These are phyloP conservation scores for Saccharomyces kudriavzevii DNA, from an alignment of 805 yeast species.

Conservation along the genomic window DNA sequence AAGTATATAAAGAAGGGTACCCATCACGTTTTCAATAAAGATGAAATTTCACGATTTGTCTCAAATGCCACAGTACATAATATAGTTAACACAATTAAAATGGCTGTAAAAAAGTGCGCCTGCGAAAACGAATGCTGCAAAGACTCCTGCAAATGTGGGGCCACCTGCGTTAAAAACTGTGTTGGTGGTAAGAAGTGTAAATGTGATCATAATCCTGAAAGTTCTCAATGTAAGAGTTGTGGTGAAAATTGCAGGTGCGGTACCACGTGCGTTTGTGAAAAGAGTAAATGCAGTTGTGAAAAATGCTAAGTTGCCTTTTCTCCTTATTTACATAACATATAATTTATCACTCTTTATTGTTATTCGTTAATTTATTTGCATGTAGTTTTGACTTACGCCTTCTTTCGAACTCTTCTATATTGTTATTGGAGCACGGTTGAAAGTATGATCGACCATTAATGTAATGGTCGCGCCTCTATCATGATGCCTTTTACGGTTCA, in stretches of 20 bases:
- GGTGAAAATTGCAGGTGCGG: constrained; percentile 6
- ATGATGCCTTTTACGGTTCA: background rate
- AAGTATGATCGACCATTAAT: no score
- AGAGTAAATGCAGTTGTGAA: background rate
- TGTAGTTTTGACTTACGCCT: no score
- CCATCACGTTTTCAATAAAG: background rate
- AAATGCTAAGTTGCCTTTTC: background rate
- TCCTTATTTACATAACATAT: background rate
- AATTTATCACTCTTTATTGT: background rate
- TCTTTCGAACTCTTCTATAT: no score
- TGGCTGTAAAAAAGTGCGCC: background rate
- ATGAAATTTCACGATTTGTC: no score
- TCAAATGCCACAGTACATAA: background rate
- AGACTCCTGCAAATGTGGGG: background rate
- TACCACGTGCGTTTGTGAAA: background rate
- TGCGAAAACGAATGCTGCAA: background rate
- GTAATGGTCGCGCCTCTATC: no score
- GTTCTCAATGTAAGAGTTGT: background rate
- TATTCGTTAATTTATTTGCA: background rate
- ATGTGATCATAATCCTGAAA: background rate
- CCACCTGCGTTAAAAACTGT: background rate
- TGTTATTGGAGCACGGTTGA: no score
- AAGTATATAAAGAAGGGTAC: background rate
- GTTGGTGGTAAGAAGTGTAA: background rate
- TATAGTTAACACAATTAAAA: background rate